phyloP scores from a whole-genome alignment of 768 basidiomycete species.

The Rhodocollybia butyracea region DNA sequence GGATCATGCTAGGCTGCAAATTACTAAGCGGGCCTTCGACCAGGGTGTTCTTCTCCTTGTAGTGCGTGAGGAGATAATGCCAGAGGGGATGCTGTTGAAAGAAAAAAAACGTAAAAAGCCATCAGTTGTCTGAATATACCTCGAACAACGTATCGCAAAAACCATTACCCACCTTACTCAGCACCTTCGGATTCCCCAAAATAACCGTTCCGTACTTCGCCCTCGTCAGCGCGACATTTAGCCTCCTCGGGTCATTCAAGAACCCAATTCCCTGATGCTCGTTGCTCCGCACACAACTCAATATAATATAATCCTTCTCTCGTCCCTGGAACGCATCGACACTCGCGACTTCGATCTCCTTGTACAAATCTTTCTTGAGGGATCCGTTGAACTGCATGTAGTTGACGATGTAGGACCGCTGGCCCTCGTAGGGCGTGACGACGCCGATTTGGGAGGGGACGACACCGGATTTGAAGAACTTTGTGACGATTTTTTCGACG shows the following conservation, averaged over 20 bases:
- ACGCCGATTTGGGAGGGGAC: conserved; percentile 95
- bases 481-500: conserved; percentile 99
- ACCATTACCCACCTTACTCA: conserved; percentile 79
- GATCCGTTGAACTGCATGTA: conserved; percentile 99
- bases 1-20: conserved; percentile 97
- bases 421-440: conserved; percentile 98
- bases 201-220: conserved; percentile 99
- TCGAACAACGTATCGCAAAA: not conserved
- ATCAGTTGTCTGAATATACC: conserved; percentile 10
- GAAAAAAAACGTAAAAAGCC: too few species aligned
- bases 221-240: conserved; percentile 95
- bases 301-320: conserved; percentile 99
- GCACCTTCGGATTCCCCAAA: conserved; percentile 98
- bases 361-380: conserved; percentile 98
- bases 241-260: conserved; percentile 92
- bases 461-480: conserved; percentile 99
- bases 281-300: conserved; percentile 96
- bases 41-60: conserved; percentile 91
- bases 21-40: conserved; percentile 97
- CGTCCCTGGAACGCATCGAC: conserved; percentile 99
- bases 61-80: conserved; percentile 97
- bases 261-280: conserved; percentile 99
- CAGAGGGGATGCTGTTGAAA: conserved; percentile 85
- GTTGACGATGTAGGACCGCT: conserved; percentile 96
- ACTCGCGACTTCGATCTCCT: conserved; percentile 98